Percentiles rank a stretch among this genome's conserved stretches.
Conservation (phyloP, 257 asterid genomes). For the Nicotiana tabacum region DNA sequence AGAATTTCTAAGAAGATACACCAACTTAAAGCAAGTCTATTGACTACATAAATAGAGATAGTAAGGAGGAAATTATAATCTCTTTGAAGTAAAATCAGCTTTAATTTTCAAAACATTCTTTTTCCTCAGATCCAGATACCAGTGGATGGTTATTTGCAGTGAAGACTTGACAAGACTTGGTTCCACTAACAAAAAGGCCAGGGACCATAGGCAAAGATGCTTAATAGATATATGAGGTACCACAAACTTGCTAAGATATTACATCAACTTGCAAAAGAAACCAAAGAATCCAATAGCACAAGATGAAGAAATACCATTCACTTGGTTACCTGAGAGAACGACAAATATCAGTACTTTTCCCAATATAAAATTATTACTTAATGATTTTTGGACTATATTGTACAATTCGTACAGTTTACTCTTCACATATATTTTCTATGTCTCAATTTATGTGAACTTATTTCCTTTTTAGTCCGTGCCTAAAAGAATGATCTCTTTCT, state of each 20-base stretch:
- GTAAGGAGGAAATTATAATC: not conserved
- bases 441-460: too few relatives aligned
- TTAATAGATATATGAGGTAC: constrained; percentile 8
- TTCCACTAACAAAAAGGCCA: not conserved
- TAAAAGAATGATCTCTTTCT: too few relatives aligned
- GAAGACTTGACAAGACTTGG: not conserved
- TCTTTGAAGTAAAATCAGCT: too few relatives aligned
- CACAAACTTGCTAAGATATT: constrained; percentile 12
- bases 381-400: constrained; percentile 7
- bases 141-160: not conserved
- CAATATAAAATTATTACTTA: not conserved
- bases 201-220: constrained; percentile 9
- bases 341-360: not conserved
- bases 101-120: not conserved
- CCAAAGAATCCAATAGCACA: constrained; percentile 11
- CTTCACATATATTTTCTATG: not conserved
- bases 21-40: not conserved
- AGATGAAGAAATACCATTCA: constrained; percentile 14
- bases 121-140: not conserved
- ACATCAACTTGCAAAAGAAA: constrained; percentile 9
- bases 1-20: not conserved
- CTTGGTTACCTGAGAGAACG: not conserved
- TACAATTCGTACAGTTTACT: constrained; percentile 10
- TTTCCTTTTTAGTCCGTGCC: too few relatives aligned
- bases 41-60: not conserved